These are phyloP conservation scores for Xerocomellus intermedius DNA, from an alignment of 768 basidiomycete genomes.

Conservation along the genomic window DNA sequence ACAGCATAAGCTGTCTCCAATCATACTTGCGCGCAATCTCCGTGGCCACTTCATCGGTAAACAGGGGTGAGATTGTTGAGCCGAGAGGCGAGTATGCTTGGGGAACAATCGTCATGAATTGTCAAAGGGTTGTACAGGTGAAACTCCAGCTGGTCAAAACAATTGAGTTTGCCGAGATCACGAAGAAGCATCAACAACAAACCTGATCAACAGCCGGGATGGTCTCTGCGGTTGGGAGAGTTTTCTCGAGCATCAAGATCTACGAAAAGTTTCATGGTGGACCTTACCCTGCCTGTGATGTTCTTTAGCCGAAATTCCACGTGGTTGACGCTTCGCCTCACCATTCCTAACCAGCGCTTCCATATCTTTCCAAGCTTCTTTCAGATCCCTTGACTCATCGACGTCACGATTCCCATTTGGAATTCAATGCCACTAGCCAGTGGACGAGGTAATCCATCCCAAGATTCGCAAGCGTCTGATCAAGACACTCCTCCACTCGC, in stretches of 20 bases:
- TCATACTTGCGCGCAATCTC: constrained; percentile 59
- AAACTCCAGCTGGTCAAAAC: constrained; percentile 54
- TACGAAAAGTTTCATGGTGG: constrained; percentile 73
- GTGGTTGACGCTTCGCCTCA: constrained; percentile 16
- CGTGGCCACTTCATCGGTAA: constrained; percentile 58
- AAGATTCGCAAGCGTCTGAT: constrained; percentile 73
- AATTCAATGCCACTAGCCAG: constrained; percentile 77
- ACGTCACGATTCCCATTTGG: constrained; percentile 67
- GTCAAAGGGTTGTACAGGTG: constrained; percentile 72
- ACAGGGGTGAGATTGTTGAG: constrained; percentile 61
- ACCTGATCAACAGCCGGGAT: constrained; percentile 76
- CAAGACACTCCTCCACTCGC: constrained; percentile 70
- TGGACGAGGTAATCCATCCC: constrained; percentile 84
- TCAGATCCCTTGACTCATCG: constrained; percentile 61
- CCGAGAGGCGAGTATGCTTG: constrained; percentile 85
- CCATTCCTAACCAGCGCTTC: constrained; percentile 70
- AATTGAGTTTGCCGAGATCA: neutral
- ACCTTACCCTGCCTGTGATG: constrained; percentile 53
- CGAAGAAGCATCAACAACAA: constrained; percentile 13
- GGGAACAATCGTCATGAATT: constrained; percentile 61
- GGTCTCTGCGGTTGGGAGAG: constrained; percentile 65
- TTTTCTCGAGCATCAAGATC: constrained; percentile 57
- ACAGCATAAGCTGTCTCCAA: constrained; percentile 53
- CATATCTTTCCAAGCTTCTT: constrained; percentile 83
- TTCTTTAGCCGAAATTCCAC: constrained; percentile 5